phyloP scores from a whole-genome alignment of 805 yeast species.

The Kuraishia piskuri region DNA sequence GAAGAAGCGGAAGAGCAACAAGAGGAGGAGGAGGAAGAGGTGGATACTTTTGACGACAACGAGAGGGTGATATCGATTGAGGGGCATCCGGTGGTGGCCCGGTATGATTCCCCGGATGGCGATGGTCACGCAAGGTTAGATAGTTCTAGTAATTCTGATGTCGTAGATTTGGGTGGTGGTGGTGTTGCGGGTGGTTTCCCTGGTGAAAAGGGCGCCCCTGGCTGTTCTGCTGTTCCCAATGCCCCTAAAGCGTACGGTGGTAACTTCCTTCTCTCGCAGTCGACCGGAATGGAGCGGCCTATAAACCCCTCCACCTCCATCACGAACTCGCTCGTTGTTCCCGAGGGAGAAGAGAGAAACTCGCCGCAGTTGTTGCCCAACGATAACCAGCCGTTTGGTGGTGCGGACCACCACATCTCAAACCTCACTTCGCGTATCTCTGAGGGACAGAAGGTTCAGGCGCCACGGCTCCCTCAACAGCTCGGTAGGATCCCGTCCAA shows the following conservation, averaged over 20 bases:
- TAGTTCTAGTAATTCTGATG: not conserved
- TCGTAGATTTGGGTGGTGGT: not conserved
- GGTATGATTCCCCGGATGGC: not conserved
- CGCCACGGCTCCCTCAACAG: not conserved
- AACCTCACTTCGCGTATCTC: not conserved
- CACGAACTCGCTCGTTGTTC: not conserved
- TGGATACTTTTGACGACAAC: conserved; percentile 30
- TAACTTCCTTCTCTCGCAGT: conserved; percentile 17
- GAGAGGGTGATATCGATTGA: conserved; percentile 15
- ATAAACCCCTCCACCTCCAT: not conserved
- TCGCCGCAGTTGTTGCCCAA: too few species aligned
- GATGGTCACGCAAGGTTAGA: too few species aligned
- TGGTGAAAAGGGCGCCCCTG: too few species aligned
- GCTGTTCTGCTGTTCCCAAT: not conserved
- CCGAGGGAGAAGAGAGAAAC: not conserved
- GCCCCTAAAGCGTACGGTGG: conserved; percentile 14
- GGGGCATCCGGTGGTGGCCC: not conserved
- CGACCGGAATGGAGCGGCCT: conserved; percentile 17
- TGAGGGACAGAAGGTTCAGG: not conserved
- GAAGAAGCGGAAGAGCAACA: conserved; percentile 1
- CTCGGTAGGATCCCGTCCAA: not conserved
- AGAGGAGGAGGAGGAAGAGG: conserved; percentile 28
- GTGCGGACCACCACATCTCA: not conserved
- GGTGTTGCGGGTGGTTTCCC: too few species aligned
- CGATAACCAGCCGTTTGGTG: too few species aligned